Percentiles rank a stretch among this genome's conserved stretches.
Evolutionary conservation across 108 stramenopile species (phyloP).

Genomic region (Aurantiochytrium sp.): DNA sequence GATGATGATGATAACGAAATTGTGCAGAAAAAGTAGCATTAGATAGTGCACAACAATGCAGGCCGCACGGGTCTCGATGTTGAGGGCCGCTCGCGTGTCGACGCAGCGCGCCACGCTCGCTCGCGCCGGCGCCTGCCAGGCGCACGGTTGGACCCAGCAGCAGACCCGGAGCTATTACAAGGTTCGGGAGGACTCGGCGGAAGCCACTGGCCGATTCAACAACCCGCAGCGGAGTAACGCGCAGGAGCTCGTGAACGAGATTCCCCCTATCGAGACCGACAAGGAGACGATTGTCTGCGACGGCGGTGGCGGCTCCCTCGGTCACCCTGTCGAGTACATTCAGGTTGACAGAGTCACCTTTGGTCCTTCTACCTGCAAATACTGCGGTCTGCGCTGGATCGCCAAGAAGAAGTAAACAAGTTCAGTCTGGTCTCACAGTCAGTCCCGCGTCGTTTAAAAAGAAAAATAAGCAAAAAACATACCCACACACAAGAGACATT

Average conservation of each 20-base stretch:
- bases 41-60: neutral
- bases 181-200: neutral
- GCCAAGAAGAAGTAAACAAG: neutral
- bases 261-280: slow-evolving; percentile 77
- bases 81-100: neutral
- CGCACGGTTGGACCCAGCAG: neutral
- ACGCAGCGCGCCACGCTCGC: neutral
- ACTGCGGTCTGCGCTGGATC: slow-evolving; percentile 50
- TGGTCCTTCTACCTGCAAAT: slow-evolving; percentile 32
- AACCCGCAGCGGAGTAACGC: slow-evolving; percentile 80
- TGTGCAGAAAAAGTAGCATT: no score
- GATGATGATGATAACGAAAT: no score
- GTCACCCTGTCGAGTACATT: slow-evolving; percentile 85
- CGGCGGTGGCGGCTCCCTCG: slow-evolving; percentile 86
- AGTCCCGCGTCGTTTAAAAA: no score
- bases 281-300: slow-evolving; percentile 82
- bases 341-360: slow-evolving; percentile 28
- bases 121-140: neutral
- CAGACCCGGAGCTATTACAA: neutral
- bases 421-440: neutral
- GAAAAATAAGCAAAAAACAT: no score
- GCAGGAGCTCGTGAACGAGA: slow-evolving; percentile 68
- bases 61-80: neutral
- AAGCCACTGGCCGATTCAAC: neutral
- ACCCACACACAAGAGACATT: no score